phyloP scores from a whole-genome alignment of 768 basidiomycete species.

The Basidioascus undulatus region DNA sequence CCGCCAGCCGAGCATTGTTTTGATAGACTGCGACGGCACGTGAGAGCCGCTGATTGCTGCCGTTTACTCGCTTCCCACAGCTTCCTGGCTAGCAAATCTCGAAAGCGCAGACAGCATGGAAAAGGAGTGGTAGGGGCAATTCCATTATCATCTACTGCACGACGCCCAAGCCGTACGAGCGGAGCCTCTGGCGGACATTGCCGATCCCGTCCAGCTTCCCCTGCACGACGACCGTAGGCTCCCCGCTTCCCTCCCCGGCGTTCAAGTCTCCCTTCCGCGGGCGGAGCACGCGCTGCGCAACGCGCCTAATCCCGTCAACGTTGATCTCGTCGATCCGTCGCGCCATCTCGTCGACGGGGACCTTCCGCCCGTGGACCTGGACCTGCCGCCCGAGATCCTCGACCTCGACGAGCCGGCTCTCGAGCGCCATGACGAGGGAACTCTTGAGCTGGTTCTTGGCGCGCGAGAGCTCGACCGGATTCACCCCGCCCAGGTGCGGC shows the following conservation, averaged over 20 bases:
- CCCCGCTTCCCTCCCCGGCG: conserved; percentile 22
- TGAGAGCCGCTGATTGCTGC: too few relatives aligned
- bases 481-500: conserved; percentile 17
- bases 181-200: conserved; percentile 16
- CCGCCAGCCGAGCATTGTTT: too few relatives aligned
- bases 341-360: conserved; percentile 77
- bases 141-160: not conserved
- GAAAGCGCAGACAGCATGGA: too few relatives aligned
- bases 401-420: conserved; percentile 23
- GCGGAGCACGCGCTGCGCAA: conserved; percentile 45
- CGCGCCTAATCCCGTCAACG: conserved; percentile 41
- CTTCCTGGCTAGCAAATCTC: too few relatives aligned
- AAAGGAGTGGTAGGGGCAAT: not conserved
- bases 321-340: conserved; percentile 57
- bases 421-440: conserved; percentile 71
- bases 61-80: too few relatives aligned
- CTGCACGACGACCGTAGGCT: conserved; percentile 60
- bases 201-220: conserved; percentile 48
- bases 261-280: conserved; percentile 7
- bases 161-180: not conserved
- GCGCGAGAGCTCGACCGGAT: conserved; percentile 39
- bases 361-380: conserved; percentile 61
- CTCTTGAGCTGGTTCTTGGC: conserved; percentile 92
- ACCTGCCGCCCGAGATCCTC: conserved; percentile 83
- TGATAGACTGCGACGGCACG: too few relatives aligned